phyloP scores from a whole-genome alignment of 306 rosid species.

The Crotalaria pallida region DNA sequence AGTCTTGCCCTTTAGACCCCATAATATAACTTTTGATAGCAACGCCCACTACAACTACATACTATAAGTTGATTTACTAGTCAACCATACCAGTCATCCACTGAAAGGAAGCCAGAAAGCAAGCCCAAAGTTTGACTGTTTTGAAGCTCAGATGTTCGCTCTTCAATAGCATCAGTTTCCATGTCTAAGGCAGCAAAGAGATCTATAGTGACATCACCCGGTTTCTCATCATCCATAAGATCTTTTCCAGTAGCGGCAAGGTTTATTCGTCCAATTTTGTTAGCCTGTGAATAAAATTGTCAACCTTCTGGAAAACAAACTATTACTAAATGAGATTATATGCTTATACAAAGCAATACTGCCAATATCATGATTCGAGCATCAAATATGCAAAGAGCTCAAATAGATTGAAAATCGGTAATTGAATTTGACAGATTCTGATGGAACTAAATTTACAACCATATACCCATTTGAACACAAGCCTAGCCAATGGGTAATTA shows the following conservation, averaged over 20 bases:
- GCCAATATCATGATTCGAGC: neutral
- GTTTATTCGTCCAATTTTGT: slow-evolving; percentile 88
- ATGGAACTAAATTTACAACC: neutral
- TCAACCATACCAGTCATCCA: slow-evolving; percentile 77
- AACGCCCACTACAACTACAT: neutral
- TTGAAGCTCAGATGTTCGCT: slow-evolving; percentile 76
- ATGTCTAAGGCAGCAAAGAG: slow-evolving; percentile 75
- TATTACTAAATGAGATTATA: neutral
- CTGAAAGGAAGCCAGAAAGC: slow-evolving; percentile 88
- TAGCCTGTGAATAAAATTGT: slow-evolving; percentile 56
- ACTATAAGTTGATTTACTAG: slow-evolving; percentile 7
- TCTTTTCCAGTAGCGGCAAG: slow-evolving; percentile 98
- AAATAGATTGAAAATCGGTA: neutral
- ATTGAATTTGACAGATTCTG: neutral
- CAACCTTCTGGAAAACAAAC: slow-evolving; percentile 4
- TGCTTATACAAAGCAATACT: neutral
- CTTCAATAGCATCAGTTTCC: slow-evolving; percentile 75
- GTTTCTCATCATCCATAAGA: slow-evolving; percentile 97
- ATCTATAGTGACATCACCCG: slow-evolving; percentile 82
- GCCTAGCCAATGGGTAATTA: slow-evolving; percentile 1
- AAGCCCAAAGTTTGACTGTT: slow-evolving; percentile 88
- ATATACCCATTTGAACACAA: neutral
- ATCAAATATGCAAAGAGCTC: slow-evolving; percentile 10
- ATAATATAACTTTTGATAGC: neutral
- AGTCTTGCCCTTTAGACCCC: too few relatives aligned